These are phyloP conservation scores for Tillandsia fasciculata DNA, from an alignment of 176 grass and related monocot species.

Conservation along the genomic window DNA sequence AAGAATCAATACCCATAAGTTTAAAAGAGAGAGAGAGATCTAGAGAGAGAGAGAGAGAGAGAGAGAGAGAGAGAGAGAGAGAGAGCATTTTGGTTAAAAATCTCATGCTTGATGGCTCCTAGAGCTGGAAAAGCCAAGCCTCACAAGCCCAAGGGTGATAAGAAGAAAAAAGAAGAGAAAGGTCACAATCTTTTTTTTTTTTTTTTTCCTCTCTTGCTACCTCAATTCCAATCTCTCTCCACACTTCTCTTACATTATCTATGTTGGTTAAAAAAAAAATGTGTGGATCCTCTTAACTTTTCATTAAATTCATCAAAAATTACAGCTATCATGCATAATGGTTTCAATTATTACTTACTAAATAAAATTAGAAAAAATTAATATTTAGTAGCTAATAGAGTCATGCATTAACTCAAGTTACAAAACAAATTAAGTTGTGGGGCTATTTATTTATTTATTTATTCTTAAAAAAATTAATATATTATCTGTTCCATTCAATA, in stretches of 20 bases:
- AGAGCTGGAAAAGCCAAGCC: constrained; percentile 79
- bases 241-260: background rate
- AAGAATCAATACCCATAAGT: too few species aligned
- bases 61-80: background rate
- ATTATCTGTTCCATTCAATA: too few species aligned
- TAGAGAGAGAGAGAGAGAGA: background rate
- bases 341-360: too few species aligned
- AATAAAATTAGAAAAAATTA: too few species aligned
- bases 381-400: too few species aligned
- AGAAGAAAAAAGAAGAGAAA: constrained; percentile 98
- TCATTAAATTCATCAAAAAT: too few species aligned
- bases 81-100: constrained; percentile 2
- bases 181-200: constrained; percentile 17
- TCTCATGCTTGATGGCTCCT: constrained; percentile 55
- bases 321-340: too few species aligned
- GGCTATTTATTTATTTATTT: too few species aligned
- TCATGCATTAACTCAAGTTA: too few species aligned
- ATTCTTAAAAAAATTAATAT: too few species aligned
- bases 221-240: background rate
- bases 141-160: constrained; percentile 81
- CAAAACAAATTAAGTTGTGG: too few species aligned
- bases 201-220: background rate
- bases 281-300: background rate
- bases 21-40: too few species aligned
- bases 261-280: background rate